Conservation (phyloP, 352 stramenopile species). For the Phytopythium oedochilum region DNA sequence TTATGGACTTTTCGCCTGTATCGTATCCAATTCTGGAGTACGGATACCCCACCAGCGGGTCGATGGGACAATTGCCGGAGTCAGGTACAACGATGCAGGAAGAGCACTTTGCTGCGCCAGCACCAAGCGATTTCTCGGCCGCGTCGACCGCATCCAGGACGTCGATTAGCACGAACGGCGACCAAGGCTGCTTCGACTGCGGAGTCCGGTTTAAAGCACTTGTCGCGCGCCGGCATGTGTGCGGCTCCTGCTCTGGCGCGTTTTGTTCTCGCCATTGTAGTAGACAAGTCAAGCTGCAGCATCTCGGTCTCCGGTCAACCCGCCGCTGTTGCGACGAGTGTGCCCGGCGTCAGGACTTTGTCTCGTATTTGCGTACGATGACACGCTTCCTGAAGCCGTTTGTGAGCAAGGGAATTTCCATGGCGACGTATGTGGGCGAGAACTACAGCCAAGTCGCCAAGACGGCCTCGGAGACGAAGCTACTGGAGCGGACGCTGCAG, state of each 20-base stretch:
- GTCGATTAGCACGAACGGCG: conserved; percentile 8
- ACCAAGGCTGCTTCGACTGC: conserved; percentile 41
- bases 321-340: conserved; percentile 52
- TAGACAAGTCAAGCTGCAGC: conserved; percentile 36
- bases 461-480: conserved; percentile 13
- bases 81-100: not conserved
- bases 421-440: conserved; percentile 20
- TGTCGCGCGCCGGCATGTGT: conserved; percentile 43
- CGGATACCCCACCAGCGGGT: conserved; percentile 1
- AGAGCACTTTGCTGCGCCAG: not conserved
- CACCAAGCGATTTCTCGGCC: not conserved
- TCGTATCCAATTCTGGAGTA: conserved; percentile 4
- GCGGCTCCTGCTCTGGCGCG: conserved; percentile 42
- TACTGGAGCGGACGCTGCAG: conserved; percentile 35
- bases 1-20: conserved; percentile 4
- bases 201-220: conserved; percentile 49
- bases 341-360: conserved; percentile 50
- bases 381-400: conserved; percentile 34
- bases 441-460: conserved; percentile 7
- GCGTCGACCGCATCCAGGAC: conserved; percentile 11
- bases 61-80: conserved; percentile 1
- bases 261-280: conserved; percentile 67
- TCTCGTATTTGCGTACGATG: conserved; percentile 32
- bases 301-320: conserved; percentile 26
- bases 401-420: conserved; percentile 15